Base-by-base conservation (phyloP, 768 basidiomycete species). In the Butyriboletus loyo region DNA sequence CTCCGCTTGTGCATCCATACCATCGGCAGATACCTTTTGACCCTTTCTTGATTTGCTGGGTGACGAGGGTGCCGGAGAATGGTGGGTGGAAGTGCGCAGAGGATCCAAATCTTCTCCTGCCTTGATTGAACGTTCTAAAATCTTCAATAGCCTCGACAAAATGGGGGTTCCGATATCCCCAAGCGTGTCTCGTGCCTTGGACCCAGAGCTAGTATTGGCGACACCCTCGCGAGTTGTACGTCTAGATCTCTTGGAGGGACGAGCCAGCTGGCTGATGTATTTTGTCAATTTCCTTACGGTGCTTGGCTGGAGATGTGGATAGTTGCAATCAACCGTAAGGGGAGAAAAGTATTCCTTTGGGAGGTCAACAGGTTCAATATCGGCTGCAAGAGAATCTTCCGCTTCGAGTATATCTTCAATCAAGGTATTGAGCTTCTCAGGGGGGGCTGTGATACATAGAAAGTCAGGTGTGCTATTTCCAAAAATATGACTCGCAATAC, bases 401-500 rank as follows among this genome's bases (percentile, higher is more conserved):
- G 88, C 84, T 56, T 89, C 86, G 50, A 96, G 89, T 15, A 97
- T 79, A 49, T 96, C 92, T 57, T 93, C 90, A 1, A 96, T 73
- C 17, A 92, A 71, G 3, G 83, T 82, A 0, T 74, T 75, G 10
- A 98, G 75, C 66, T 89, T 95, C 62, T 94, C 87, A 5, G 89
- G 68, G 0, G 88, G 86, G 2, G 70, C 87, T 86, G 31, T 22
- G 25, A 52, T 39, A 21, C 46, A 21, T 7, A 35, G 5, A 15
- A 36, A 32, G 53, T 58, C 50, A 48, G 46, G 22, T 46, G n/a
- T 2, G 1, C 8, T 4, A 21, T 28, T 9, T 3, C 21, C 15
- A 24, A 30, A 24, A 41, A 48, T 25, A 35, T 31, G 14, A 40
- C 5, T 27, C 34, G 10, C 30, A 11, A 19, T 69, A 88, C 87